A percentile compares a stretch with the other conserved stretches of the same genome.
phyloP scores from a whole-genome alignment of 2,329 filamentous ascomycete species.

The Meredithiella fracta region DNA sequence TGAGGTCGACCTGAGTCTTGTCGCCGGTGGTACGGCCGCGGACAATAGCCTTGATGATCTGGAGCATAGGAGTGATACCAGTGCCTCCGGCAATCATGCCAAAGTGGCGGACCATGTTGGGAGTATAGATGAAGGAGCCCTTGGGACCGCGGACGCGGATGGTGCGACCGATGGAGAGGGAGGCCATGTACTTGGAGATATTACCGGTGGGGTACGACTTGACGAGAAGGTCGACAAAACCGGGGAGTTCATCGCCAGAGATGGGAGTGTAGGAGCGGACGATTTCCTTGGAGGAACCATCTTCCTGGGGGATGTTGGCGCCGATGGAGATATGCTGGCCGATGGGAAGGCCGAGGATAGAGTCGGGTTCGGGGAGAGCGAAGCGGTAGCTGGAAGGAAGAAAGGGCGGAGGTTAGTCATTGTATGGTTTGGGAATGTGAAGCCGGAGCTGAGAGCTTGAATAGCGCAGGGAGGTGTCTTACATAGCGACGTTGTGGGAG shows the following conservation, averaged over 20 bases:
- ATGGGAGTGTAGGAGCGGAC: conserved; percentile 87
- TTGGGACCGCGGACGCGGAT: conserved; percentile 91
- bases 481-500: conserved; percentile 97
- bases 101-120: conserved; percentile 91
- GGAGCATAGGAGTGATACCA: conserved; percentile 96
- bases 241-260: conserved; percentile 73
- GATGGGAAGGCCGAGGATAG: conserved; percentile 89
- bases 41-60: conserved; percentile 82
- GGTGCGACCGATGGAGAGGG: conserved; percentile 63
- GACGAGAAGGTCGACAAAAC: conserved; percentile 91
- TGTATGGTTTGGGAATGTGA: background rate
- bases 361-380: conserved; percentile 56
- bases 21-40: conserved; percentile 65
- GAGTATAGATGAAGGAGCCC: conserved; percentile 92
- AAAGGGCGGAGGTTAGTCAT: conserved; percentile 4
- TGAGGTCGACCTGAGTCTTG: conserved; percentile 76
- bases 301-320: conserved; percentile 49
- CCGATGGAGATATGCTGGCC: conserved; percentile 97
- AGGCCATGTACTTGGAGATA: conserved; percentile 85
- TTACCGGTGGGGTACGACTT: conserved; percentile 97
- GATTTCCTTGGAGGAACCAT: conserved; percentile 65
- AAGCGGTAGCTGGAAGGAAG: conserved; percentile 61
- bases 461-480: conserved; percentile 19
- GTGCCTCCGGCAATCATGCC: conserved; percentile 98
- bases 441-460: background rate